Evolutionary conservation across 2,329 filamentous ascomycete species (phyloP).

Genomic region (Fusarium coicis): DNA sequence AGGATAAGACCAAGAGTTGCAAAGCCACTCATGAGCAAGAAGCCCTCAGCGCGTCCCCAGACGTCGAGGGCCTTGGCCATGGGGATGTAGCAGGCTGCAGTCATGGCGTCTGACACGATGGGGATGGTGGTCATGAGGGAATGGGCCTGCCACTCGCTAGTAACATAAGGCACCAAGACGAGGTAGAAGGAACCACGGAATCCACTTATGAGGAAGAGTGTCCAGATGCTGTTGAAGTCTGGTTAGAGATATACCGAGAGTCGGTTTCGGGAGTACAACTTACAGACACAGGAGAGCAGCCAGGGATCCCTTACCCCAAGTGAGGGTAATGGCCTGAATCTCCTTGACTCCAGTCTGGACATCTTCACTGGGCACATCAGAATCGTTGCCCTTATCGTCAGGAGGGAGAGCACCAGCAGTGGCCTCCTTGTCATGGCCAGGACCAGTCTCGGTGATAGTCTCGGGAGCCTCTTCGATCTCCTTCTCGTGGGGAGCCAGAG

Average conservation of each 20-base stretch:
- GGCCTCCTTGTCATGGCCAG: constrained; percentile 25
- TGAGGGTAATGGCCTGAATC: constrained; percentile 54
- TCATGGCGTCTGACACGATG: constrained; percentile 64
- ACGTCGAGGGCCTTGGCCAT: constrained; percentile 71
- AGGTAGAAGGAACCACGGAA: constrained; percentile 56
- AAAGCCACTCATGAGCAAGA: constrained; percentile 62
- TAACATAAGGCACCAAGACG: constrained; percentile 58
- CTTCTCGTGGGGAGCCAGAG: constrained; percentile 24
- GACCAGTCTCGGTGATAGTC: not conserved
- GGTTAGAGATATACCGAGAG: constrained; percentile 10
- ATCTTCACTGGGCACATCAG: constrained; percentile 32
- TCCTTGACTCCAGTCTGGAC: constrained; percentile 53
- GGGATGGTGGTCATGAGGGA: constrained; percentile 64
- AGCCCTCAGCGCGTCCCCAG: constrained; percentile 71
- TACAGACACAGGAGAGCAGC: constrained; percentile 48
- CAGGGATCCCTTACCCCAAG: constrained; percentile 54
- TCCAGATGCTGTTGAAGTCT: constrained; percentile 51
- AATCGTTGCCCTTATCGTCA: constrained; percentile 20
- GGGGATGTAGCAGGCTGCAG: constrained; percentile 70
- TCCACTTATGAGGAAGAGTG: constrained; percentile 63
- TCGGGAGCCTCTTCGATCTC: constrained; percentile 12
- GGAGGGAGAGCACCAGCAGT: constrained; percentile 8
- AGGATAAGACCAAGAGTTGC: constrained; percentile 64
- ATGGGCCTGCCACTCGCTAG: constrained; percentile 62
- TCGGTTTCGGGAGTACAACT: constrained; percentile 8